Conservation (phyloP, 345 rosid species). For the Heritiera fomes region DNA sequence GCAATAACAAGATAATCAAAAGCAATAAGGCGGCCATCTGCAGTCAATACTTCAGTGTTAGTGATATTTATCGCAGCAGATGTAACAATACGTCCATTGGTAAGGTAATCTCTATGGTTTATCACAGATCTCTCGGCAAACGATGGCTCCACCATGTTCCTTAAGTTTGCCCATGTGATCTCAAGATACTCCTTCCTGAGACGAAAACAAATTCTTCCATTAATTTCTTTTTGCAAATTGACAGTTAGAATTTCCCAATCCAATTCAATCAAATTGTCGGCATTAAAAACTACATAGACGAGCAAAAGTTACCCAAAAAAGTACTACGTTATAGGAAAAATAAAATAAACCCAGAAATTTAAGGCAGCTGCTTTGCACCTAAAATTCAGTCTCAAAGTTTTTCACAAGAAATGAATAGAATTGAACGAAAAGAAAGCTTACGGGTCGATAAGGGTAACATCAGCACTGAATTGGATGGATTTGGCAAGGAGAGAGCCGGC, state of each 20-base stretch:
- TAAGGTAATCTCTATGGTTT: slow-evolving; percentile 64
- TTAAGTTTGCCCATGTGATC: slow-evolving; percentile 81
- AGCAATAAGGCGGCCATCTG: slow-evolving; percentile 42
- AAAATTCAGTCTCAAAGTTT: background rate
- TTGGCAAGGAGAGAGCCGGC: slow-evolving; percentile 60
- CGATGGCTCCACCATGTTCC: slow-evolving; percentile 83
- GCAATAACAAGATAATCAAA: slow-evolving; percentile 87
- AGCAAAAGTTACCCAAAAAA: background rate
- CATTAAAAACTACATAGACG: background rate
- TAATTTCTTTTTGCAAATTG: background rate
- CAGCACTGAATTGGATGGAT: slow-evolving; percentile 54
- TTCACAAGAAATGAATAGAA: background rate
- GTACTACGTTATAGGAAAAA: background rate
- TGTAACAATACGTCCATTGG: slow-evolving; percentile 54
- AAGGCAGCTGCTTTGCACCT: background rate
- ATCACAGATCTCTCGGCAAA: slow-evolving; percentile 69
- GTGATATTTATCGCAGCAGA: slow-evolving; percentile 64
- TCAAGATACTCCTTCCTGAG: slow-evolving; percentile 93
- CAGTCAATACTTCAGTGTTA: slow-evolving; percentile 56
- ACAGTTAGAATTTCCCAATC: background rate
- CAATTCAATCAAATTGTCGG: background rate
- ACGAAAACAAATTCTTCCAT: background rate
- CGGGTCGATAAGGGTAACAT: slow-evolving; percentile 72
- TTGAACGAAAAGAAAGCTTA: slow-evolving; percentile 28
- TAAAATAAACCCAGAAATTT: background rate